These are phyloP conservation scores for Aspergillus spinulosporus DNA, from an alignment of 2,329 filamentous ascomycete species.

Conservation along the genomic window DNA sequence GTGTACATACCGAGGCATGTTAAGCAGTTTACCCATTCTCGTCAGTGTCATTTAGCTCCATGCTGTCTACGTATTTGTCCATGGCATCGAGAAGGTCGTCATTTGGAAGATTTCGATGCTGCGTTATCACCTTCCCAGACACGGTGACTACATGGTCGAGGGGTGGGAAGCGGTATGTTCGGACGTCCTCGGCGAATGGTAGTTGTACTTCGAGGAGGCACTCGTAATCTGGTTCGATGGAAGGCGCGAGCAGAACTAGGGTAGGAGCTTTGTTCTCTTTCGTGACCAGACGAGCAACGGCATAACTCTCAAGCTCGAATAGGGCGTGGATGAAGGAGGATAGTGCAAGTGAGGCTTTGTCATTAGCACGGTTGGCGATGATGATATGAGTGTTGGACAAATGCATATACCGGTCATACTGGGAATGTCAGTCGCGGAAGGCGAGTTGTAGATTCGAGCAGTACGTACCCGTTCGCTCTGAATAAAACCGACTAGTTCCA, in stretches of 20 bases:
- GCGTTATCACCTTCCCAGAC: slow-evolving; percentile 74
- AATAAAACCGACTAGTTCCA: slow-evolving; percentile 87
- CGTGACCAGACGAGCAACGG: slow-evolving; percentile 77
- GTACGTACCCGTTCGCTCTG: slow-evolving; percentile 63
- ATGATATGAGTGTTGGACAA: slow-evolving; percentile 80
- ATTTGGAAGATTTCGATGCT: slow-evolving; percentile 80
- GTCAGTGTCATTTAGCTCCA: slow-evolving; percentile 77
- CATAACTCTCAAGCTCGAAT: slow-evolving; percentile 80
- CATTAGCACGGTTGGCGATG: slow-evolving; percentile 72
- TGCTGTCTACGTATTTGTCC: slow-evolving; percentile 86
- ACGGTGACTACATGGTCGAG: slow-evolving; percentile 84
- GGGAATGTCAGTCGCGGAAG: slow-evolving; percentile 10
- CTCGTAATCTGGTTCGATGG: slow-evolving; percentile 75
- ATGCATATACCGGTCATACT: slow-evolving; percentile 82
- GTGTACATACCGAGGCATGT: background rate
- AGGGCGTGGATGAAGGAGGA: slow-evolving; percentile 89
- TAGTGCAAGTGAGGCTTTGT: slow-evolving; percentile 78
- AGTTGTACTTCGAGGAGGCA: slow-evolving; percentile 86
- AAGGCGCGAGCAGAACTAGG: slow-evolving; percentile 76
- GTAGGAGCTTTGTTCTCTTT: slow-evolving; percentile 80
- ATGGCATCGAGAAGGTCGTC: slow-evolving; percentile 75
- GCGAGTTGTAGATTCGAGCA: background rate
- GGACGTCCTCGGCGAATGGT: slow-evolving; percentile 89
- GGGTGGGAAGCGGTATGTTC: slow-evolving; percentile 87
- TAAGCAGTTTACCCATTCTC: slow-evolving; percentile 64